phyloP scores from a whole-genome alignment of 2,329 filamentous ascomycete genomes.

The Claviceps paspali region DNA sequence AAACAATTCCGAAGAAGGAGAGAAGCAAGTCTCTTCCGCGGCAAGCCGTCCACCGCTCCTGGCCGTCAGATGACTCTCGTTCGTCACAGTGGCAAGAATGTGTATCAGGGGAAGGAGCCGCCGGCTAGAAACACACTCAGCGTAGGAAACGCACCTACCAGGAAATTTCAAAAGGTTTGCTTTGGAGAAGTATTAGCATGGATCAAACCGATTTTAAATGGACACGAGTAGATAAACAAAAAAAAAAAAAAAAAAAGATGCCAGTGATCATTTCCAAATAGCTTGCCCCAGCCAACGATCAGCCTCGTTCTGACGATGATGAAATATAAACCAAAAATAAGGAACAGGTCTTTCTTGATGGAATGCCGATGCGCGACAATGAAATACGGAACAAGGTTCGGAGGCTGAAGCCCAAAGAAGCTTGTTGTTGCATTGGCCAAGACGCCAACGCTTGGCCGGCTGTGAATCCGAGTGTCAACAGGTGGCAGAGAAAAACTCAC shows the following conservation, averaged over 20 bases:
- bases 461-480: conserved; percentile 1
- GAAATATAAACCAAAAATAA: background rate
- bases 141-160: background rate
- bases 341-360: background rate
- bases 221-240: background rate
- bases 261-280: background rate
- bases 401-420: background rate
- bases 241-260: background rate
- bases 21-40: background rate
- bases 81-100: background rate
- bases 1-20: background rate
- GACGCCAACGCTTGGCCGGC: background rate
- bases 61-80: background rate
- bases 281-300: background rate
- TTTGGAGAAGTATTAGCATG: background rate
- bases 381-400: background rate
- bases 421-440: background rate
- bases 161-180: background rate
- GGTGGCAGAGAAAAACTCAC: background rate
- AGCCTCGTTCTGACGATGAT: no score
- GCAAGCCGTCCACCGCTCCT: background rate
- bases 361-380: background rate
- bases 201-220: no score
- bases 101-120: conserved; percentile 2
- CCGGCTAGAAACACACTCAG: background rate